Percentiles rank a stretch among this genome's conserved stretches.
These are phyloP conservation scores for Lepidium africanum DNA, from an alignment of 345 rosid species.

Conservation along the genomic window DNA sequence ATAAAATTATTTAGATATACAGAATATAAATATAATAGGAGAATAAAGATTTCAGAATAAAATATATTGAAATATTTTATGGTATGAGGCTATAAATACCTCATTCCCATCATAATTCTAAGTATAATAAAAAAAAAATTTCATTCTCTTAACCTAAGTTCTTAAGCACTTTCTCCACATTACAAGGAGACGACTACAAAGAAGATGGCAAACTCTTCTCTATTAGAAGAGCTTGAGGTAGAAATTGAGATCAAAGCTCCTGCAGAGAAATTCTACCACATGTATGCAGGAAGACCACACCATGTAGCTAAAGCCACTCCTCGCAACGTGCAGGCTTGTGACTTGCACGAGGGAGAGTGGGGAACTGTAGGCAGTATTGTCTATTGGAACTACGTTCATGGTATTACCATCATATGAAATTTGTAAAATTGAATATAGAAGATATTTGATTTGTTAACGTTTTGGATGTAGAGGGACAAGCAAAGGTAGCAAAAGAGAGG, in stretches of 20 bases:
- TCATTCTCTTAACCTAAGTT: too few species aligned
- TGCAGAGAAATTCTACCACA: not conserved
- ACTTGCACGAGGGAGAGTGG: not conserved
- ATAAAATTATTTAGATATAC: too few species aligned
- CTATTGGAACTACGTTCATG: not conserved
- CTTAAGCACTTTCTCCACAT: too few species aligned
- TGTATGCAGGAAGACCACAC: not conserved
- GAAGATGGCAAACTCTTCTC: not conserved
- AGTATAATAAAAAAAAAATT: too few species aligned
- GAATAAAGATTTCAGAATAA: too few species aligned
- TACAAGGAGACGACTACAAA: not conserved
- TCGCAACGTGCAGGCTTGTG: not conserved
- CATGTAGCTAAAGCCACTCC: not conserved
- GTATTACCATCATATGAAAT: not conserved
- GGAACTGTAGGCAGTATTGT: not conserved
- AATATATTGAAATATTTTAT: too few species aligned
- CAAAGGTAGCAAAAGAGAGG: not conserved
- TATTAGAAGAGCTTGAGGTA: not conserved
- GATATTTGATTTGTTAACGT: not conserved
- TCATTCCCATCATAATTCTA: too few species aligned
- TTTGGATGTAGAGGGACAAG: not conserved
- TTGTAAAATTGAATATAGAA: not conserved
- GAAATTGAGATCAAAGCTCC: not conserved
- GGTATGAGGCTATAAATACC: too few species aligned
- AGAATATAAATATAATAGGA: too few species aligned